Evolutionary conservation across 2,329 filamentous ascomycete genomes (phyloP).

Genomic region (Claviceps capensis): DNA sequence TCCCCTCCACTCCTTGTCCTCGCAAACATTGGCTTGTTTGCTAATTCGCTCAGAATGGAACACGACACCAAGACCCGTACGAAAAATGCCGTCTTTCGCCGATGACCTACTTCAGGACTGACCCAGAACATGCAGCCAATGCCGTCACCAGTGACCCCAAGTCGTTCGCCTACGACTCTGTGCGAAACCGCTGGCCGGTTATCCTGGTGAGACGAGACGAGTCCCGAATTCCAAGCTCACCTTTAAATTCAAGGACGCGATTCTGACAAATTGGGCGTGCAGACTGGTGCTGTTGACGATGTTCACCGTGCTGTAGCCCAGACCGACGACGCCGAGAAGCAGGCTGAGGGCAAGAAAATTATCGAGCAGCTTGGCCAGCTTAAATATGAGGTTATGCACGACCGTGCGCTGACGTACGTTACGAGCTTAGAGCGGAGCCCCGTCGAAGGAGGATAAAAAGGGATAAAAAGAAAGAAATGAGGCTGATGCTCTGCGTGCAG

Average conservation of each 20-base stretch:
- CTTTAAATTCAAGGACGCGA: neutral
- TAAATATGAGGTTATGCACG: slow-evolving; percentile 92
- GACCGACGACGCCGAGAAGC: slow-evolving; percentile 47
- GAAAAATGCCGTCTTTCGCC: slow-evolving; percentile 17
- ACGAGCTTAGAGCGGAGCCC: neutral
- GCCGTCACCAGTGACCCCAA: slow-evolving; percentile 69
- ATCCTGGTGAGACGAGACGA: slow-evolving; percentile 55
- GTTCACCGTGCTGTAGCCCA: slow-evolving; percentile 61
- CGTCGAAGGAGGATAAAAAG: neutral
- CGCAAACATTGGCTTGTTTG: neutral
- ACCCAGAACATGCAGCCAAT: slow-evolving; percentile 38
- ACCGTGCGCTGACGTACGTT: slow-evolving; percentile 60
- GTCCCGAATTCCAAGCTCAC: too few relatives aligned
- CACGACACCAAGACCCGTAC: slow-evolving; percentile 60
- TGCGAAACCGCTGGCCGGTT: slow-evolving; percentile 78
- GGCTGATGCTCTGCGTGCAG: slow-evolving; percentile 24
- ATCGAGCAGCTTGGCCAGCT: slow-evolving; percentile 64
- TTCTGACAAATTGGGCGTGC: neutral
- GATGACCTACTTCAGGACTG: neutral
- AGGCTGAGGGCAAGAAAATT: slow-evolving; percentile 74
- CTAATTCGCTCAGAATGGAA: slow-evolving; percentile 42
- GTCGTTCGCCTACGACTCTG: slow-evolving; percentile 80
- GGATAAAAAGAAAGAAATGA: neutral
- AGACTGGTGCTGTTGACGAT: slow-evolving; percentile 91
- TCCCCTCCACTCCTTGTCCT: neutral